A percentile compares a stretch with the other conserved stretches of the same genome.
These are phyloP conservation scores for Blakeslea trispora DNA, from an alignment of 371 early-diverging fungal species.

Conservation along the genomic window DNA sequence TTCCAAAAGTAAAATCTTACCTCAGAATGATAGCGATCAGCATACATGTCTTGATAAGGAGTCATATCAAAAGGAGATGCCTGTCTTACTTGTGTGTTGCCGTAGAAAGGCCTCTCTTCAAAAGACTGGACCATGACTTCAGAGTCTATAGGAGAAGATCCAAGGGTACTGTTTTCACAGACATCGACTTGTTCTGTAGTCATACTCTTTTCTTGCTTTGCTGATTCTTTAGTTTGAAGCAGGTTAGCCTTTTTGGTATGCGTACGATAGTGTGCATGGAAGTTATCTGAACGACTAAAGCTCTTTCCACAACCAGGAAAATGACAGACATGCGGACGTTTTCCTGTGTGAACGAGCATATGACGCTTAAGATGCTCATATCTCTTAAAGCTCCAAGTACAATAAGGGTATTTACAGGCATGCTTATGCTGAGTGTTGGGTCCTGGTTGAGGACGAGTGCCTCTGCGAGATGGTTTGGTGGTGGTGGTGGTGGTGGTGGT, in stretches of 20 bases:
- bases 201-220: not conserved
- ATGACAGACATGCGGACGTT: slow-evolving; percentile 70
- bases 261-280: slow-evolving; percentile 61
- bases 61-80: slow-evolving; percentile 25
- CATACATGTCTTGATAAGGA: slow-evolving; percentile 26
- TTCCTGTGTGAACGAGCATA: slow-evolving; percentile 58
- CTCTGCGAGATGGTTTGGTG: slow-evolving; percentile 1
- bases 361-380: slow-evolving; percentile 34
- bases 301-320: slow-evolving; percentile 67
- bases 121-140: not conserved
- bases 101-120: not conserved
- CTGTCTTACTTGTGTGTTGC: not conserved
- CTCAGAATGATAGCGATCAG: slow-evolving; percentile 19
- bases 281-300: slow-evolving; percentile 79
- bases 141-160: slow-evolving; percentile 1
- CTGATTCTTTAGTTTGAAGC: slow-evolving; percentile 2
- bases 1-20: slow-evolving; percentile 11
- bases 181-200: slow-evolving; percentile 4
- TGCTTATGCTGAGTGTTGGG: slow-evolving; percentile 42
- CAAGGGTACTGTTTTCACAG: slow-evolving; percentile 8
- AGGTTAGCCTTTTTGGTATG: slow-evolving; percentile 44
- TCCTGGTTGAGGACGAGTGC: slow-evolving; percentile 28
- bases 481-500: not conserved
- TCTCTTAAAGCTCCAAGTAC: slow-evolving; percentile 50
- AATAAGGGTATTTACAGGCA: slow-evolving; percentile 30